A percentile compares a stretch with the other conserved stretches of the same genome.
These are phyloP conservation scores for Allium fistulosum DNA, from an alignment of 106 monocot species.

Conservation along the genomic window DNA sequence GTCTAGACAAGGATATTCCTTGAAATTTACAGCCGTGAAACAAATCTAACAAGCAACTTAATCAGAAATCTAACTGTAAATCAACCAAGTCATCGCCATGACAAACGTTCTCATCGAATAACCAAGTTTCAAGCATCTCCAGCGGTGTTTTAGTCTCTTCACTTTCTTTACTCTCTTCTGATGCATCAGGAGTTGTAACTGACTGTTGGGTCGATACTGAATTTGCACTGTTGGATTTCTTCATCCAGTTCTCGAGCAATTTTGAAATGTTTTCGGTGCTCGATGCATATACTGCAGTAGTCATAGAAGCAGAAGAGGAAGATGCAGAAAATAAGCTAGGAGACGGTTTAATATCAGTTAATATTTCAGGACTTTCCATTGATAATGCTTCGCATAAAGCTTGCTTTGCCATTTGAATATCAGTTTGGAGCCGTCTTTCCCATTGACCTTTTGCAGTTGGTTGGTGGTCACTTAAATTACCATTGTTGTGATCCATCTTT, in stretches of 20 bases:
- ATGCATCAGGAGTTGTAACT: neutral
- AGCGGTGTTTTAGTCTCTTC: neutral
- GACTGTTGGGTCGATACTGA: slow-evolving; percentile 6
- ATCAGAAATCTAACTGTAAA: slow-evolving; percentile 8
- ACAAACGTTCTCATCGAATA: slow-evolving; percentile 31
- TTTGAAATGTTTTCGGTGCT: slow-evolving; percentile 59
- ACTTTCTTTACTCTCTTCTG: slow-evolving; percentile 14
- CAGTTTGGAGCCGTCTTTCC: slow-evolving; percentile 20
- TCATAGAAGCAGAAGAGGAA: slow-evolving; percentile 1
- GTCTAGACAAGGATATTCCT: too few relatives aligned
- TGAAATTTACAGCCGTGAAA: too few relatives aligned
- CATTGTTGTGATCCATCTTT: neutral
- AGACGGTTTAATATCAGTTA: slow-evolving; percentile 1
- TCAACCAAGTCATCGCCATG: slow-evolving; percentile 8
- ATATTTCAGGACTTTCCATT: neutral
- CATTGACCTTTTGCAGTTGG: slow-evolving; percentile 14
- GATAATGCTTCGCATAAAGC: slow-evolving; percentile 12
- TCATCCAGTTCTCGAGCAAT: slow-evolving; percentile 46
- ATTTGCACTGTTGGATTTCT: slow-evolving; percentile 2
- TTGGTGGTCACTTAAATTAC: neutral
- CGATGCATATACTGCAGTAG: slow-evolving; percentile 27
- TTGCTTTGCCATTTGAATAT: slow-evolving; percentile 18
- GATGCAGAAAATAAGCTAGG: neutral
- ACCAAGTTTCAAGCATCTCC: slow-evolving; percentile 26
- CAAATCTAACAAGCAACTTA: neutral